Conservation (phyloP, 257 asterid species). For the Voacanga thouarsii region DNA sequence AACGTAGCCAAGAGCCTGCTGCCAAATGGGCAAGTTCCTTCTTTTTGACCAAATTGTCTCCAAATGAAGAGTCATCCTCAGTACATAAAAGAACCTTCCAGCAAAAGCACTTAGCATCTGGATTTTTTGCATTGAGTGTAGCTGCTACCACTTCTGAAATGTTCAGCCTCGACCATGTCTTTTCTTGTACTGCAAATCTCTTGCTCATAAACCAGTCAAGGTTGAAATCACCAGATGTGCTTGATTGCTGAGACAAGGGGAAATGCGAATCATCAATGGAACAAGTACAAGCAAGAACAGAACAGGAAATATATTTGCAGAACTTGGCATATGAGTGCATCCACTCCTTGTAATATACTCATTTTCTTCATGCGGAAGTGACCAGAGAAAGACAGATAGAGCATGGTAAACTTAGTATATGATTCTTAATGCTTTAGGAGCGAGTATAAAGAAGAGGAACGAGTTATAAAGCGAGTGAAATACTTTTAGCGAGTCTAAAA, state of each 20-base stretch:
- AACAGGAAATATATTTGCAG: not conserved
- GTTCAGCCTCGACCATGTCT: conserved; percentile 70
- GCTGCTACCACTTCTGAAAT: conserved; percentile 72
- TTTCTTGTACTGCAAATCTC: conserved; percentile 58
- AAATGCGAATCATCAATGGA: not conserved
- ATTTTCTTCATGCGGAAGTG: not conserved
- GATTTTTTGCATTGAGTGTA: conserved; percentile 52
- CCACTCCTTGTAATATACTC: not conserved
- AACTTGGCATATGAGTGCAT: not conserved
- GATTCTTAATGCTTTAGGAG: not conserved
- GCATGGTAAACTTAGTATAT: not conserved
- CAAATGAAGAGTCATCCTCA: conserved; percentile 31
- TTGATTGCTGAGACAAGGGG: conserved; percentile 45
- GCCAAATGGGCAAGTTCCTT: conserved; percentile 30
- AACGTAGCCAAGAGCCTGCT: conserved; percentile 66
- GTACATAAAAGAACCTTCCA: conserved; percentile 78
- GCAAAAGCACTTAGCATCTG: conserved; percentile 74
- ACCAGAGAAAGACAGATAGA: no score
- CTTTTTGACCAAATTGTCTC: conserved; percentile 20
- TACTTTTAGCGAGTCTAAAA: no score
- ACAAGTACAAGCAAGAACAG: not conserved
- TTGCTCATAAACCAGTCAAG: conserved; percentile 58
- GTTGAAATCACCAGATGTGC: conserved; percentile 38
- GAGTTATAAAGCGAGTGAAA: no score
- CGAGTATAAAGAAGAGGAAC: no score